Evolutionary conservation across 306 rosid species (phyloP), one percentile per base, ranked within the genome.

Genomic region (Vicia villosa): DNA sequence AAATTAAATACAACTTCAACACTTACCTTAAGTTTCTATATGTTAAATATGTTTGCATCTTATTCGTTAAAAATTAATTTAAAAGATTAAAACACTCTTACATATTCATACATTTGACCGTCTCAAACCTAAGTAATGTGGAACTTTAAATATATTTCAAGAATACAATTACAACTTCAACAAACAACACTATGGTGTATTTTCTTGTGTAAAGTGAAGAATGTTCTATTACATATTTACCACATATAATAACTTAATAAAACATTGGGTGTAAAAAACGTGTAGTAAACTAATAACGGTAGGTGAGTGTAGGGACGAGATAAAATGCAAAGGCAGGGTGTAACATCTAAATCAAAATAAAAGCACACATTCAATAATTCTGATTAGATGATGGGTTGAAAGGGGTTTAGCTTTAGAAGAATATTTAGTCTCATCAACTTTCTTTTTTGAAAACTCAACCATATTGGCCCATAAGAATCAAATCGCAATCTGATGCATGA

Each of bases 241-340:
- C 51, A 50, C 26, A 11, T 24, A 54, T 12, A 4, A 54, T 54
- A 36, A 56, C 51, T 37, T 57, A 51, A 61, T 70, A 26, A 40
- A 15, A 3, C 19, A 62, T 17, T 10, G 68, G 21, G 19, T 41
- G 58, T 47, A 28, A 47, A 36, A 73, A 65, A 62, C 75, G 54
- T n/a, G n/a, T n/a, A 54, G 58, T 49, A 81, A 80, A 73, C 58
- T 83, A 83, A 75, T 78, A 73, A 78, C 80, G 88, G 82, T 83
- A 11, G 88, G 90, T 86, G 83, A 13, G 12, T 36, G 96, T 89
- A 82, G 96, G 90, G 82, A 57, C 80, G 42, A 24, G 46, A 20
- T 21, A 56, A 45, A 82, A 67, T 83, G 57, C 36, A 58, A 36
- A 72, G 73, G 82, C 80, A 74, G 79, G 85, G 82, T 86, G 88